Base-by-base conservation (phyloP, 257 asterid species). In the Solanum paucissectum region DNA sequence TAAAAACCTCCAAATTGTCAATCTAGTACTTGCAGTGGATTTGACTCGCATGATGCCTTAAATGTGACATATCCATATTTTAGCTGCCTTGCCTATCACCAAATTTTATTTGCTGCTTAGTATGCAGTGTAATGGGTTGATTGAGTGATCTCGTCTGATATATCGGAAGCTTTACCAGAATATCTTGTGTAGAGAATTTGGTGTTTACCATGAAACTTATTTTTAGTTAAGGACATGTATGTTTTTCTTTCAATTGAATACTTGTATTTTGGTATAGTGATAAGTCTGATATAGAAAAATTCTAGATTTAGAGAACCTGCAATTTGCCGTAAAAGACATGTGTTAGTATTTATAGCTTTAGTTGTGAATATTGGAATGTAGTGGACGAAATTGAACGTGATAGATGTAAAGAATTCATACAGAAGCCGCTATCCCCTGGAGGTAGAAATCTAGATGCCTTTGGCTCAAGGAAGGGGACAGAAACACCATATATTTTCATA, bases 1-100 rank as follows among this genome's bases (percentile, higher is more conserved):
- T 96, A 94, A 49, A 58, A 68, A 84, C 33, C 79, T 88, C 23
- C 73, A 60, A 87, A 75, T 46, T 87, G 37, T 49, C 85, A 49
- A 81, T 81, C 85, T 81, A 49, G 44, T 37, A 81, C 60, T 68
- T 33, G 74, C 38, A 74, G 69, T 16, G 29, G 25, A 34, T 38
- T 87, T 23, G 55, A 34, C 33, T 23, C 4, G 20, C 69, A 58
- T 46, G 71, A 27, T 86, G 64, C 74, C 62, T 71, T 55, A 34
- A 46, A 29, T 33, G 25, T 75, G 27, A 12, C 72, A 76, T 86
- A 6, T 1, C 23, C 32, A 46, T 72, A 81, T 18, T 18, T 81
- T 81, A 49, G 29, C 20, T 81, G 46, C 18, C 58, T 58, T 73
- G 5, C 64, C 34, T 44, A 16, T 38, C 37, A 9, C 42, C 76